These are phyloP conservation scores for Forsythia viridissima DNA, from an alignment of 257 asterid species.

Conservation along the genomic window DNA sequence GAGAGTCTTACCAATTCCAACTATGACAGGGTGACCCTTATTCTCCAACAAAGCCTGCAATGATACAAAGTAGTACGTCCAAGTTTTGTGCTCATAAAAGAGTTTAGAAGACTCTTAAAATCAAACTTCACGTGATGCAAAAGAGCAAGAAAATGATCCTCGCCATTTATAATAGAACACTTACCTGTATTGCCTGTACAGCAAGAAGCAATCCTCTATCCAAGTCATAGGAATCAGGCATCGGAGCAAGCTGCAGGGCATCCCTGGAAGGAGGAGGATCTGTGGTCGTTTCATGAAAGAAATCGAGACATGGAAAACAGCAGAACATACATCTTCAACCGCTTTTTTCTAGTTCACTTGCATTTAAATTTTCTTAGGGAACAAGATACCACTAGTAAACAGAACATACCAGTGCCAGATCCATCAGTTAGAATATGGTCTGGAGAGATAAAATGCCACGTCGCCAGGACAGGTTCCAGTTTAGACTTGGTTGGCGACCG, in stretches of 20 bases:
- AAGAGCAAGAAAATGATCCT: constrained; percentile 15
- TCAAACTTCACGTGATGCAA: constrained; percentile 21
- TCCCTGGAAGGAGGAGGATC: constrained; percentile 79
- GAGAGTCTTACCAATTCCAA: constrained; percentile 80
- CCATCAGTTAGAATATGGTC: constrained; percentile 57
- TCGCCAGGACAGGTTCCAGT: constrained; percentile 82
- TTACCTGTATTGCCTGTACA: constrained; percentile 95
- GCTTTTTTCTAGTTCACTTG: constrained; percentile 16
- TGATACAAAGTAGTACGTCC: constrained; percentile 18
- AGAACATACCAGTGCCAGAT: constrained; percentile 50
- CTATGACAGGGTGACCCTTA: constrained; percentile 94
- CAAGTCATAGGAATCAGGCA: constrained; percentile 92
- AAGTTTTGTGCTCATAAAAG: constrained; percentile 18
- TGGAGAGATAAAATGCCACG: constrained; percentile 73
- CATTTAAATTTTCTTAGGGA: neutral
- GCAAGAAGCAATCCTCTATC: constrained; percentile 97
- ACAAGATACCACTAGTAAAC: constrained; percentile 26
- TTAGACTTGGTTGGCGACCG: constrained; percentile 93
- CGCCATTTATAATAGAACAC: constrained; percentile 12
- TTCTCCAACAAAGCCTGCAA: constrained; percentile 93
- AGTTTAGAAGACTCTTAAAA: constrained; percentile 8
- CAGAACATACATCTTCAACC: constrained; percentile 6
- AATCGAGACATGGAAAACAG: constrained; percentile 26
- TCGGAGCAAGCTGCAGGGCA: constrained; percentile 79
- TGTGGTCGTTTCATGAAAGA: constrained; percentile 67